Base-by-base conservation (phyloP, 2,329 filamentous ascomycete genomes). In the Epichloe hybrida region DNA sequence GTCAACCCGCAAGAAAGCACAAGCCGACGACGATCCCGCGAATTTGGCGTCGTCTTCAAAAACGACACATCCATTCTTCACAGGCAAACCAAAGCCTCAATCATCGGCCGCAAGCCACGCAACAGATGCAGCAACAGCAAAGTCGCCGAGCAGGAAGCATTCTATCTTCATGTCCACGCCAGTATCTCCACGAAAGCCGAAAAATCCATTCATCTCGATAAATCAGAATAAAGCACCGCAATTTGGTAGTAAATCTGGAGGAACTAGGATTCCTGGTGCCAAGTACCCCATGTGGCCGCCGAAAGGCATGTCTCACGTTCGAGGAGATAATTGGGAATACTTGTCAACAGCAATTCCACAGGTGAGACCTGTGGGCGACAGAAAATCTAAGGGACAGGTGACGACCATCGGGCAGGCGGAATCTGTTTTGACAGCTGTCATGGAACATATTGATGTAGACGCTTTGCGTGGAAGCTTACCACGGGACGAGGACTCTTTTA, bases 211-310 rank as follows among this genome's bases (percentile, higher is more conserved):
- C 2, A 50, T 58, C 0, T 53, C 65, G 3, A 63, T 59, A 13
- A 66, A 64, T 20, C 52, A 51, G 12, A 47, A 50, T 7, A 51
- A 43, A 13, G 40, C 67, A 15, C 67, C 71, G 0, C 66, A 69
- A 12, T 73, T 76, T 53, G 72, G 75, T 3, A 59, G 64, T 27
- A 73, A 66, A 50, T 69, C 70, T 4, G 58, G 64, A 3, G 70
- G 69, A 0, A 59, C 79, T 4, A 87, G 79, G 58, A 72, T 84
- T n/a, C 79, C 82, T 0, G 86, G 84, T 2, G 73, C 82, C 8
- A 69, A 72, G 54, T 73, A 86, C 50, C 77, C 86, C 3, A 72
- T 79, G n/a, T 93, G 86, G 83, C 87, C 87, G 38, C 75, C 78
- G 46, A 73, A 74, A 55, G 83, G 72, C 6, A 80, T 79, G 61